A percentile compares a stretch with the other conserved stretches of the same genome.
phyloP scores from a whole-genome alignment of 2,329 filamentous ascomycete species.

The Penicillium occitanis region DNA sequence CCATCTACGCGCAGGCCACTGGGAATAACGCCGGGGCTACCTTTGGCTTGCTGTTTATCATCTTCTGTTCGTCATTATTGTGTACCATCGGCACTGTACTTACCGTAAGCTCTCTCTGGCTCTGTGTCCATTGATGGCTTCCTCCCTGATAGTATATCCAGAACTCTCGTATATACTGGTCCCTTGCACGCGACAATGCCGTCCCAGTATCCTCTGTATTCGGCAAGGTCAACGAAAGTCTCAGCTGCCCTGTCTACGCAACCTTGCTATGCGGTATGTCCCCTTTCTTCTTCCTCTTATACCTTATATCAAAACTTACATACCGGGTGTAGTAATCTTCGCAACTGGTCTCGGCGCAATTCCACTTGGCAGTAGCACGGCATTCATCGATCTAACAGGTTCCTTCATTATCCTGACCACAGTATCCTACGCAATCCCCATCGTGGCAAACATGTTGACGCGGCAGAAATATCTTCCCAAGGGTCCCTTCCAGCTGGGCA shows the following conservation, averaged over 20 bases:
- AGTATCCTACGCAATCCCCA: constrained; percentile 48
- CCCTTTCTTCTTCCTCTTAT: neutral
- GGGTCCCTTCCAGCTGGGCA: constrained; percentile 49
- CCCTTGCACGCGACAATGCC: constrained; percentile 55
- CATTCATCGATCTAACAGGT: constrained; percentile 58
- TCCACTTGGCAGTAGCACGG: constrained; percentile 65
- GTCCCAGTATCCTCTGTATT: constrained; percentile 53
- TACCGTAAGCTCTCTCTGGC: constrained; percentile 31
- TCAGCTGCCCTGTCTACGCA: constrained; percentile 53
- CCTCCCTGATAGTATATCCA: neutral
- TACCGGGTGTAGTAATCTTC: constrained; percentile 36
- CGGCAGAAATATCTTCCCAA: constrained; percentile 45
- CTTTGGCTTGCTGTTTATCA: constrained; percentile 50
- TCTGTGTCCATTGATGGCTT: no score
- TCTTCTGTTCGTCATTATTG: constrained; percentile 25
- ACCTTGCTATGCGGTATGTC: constrained; percentile 36
- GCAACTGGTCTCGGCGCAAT: constrained; percentile 51
- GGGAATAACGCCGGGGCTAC: constrained; percentile 49
- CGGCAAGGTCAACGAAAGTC: constrained; percentile 47
- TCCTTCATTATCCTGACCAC: constrained; percentile 44
- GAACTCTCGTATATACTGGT: constrained; percentile 48
- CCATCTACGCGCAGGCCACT: constrained; percentile 63
- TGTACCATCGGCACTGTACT: constrained; percentile 40
- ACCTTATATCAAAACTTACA: neutral
- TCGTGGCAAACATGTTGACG: constrained; percentile 48